phyloP scores from a whole-genome alignment of 768 basidiomycete species.

The Calocybe gangraenosa region DNA sequence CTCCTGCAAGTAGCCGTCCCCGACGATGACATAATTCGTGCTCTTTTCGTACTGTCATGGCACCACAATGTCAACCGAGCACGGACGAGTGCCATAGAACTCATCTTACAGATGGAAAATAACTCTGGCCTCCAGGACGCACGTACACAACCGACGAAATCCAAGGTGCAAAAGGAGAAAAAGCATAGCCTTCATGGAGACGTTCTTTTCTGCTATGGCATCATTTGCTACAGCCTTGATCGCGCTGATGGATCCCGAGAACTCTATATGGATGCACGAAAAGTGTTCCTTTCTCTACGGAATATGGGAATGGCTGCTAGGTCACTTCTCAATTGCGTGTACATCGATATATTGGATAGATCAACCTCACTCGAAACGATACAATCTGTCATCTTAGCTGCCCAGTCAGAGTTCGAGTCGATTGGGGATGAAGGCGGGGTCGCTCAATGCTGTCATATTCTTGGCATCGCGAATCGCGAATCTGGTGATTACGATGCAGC shows the following conservation, averaged over 20 bases:
- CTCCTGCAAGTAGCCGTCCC: slow-evolving; percentile 10
- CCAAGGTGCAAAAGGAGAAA: no score
- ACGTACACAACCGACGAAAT: no score
- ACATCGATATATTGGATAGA: background rate
- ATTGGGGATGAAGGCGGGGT: background rate
- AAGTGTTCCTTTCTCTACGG: background rate
- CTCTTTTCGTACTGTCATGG: slow-evolving; percentile 13
- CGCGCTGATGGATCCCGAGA: background rate
- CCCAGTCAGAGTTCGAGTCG: background rate
- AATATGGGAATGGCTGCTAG: background rate
- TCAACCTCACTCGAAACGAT: background rate
- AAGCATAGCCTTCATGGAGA: background rate
- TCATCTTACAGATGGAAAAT: background rate
- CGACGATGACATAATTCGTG: slow-evolving; percentile 10
- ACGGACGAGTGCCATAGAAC: slow-evolving; percentile 6
- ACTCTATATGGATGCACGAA: background rate
- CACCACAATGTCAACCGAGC: slow-evolving; percentile 17
- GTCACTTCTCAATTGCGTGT: background rate
- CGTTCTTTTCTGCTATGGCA: background rate
- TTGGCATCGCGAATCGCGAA: background rate
- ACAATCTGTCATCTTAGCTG: background rate
- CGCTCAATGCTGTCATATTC: background rate
- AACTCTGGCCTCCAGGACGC: no score
- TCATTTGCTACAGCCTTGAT: background rate
- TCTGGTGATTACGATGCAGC: background rate